These are phyloP conservation scores for Aspergillus sp. DNA, from an alignment of 2,329 filamentous ascomycete species.

Conservation along the genomic window DNA sequence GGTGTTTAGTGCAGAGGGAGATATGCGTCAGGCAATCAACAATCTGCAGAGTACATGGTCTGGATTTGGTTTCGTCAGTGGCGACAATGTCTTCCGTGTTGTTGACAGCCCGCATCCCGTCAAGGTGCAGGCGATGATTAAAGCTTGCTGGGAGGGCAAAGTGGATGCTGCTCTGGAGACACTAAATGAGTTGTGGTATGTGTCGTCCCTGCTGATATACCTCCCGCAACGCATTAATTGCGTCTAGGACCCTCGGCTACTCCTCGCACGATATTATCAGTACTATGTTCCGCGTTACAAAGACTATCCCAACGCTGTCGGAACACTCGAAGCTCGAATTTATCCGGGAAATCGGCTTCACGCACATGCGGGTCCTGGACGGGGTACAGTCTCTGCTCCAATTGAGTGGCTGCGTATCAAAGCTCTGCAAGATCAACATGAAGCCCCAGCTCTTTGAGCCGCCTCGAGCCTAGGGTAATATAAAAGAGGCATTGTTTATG, in stretches of 20 bases:
- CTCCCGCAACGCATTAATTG: neutral
- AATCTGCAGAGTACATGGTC: conserved; percentile 91
- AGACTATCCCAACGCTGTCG: conserved; percentile 85
- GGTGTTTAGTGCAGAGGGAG: conserved; percentile 94
- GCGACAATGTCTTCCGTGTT: conserved; percentile 96
- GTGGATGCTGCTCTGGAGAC: conserved; percentile 83
- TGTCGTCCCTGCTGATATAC: neutral
- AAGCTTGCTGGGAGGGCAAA: conserved; percentile 90
- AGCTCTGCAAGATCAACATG: conserved; percentile 95
- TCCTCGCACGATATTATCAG: conserved; percentile 99
- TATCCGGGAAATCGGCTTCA: conserved; percentile 97
- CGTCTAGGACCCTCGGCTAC: conserved; percentile 71
- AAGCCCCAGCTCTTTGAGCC: conserved; percentile 74
- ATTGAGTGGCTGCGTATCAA: conserved; percentile 85
- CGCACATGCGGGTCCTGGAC: conserved; percentile 98
- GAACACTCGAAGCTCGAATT: conserved; percentile 97
- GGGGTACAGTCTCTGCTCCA: conserved; percentile 94
- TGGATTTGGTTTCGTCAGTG: conserved; percentile 94
- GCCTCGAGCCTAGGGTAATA: conserved; percentile 28
- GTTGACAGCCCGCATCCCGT: conserved; percentile 96
- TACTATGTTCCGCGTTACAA: conserved; percentile 98
- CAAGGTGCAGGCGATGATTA: conserved; percentile 98
- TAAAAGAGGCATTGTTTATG: conserved; percentile 2
- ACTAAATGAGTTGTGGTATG: conserved; percentile 82
- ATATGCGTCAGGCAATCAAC: conserved; percentile 99